Percentiles rank a stretch among this genome's conserved stretches.
These are phyloP conservation scores for Fusarium sp. DNA, from an alignment of 2,329 filamentous ascomycete species.

Conservation along the genomic window DNA sequence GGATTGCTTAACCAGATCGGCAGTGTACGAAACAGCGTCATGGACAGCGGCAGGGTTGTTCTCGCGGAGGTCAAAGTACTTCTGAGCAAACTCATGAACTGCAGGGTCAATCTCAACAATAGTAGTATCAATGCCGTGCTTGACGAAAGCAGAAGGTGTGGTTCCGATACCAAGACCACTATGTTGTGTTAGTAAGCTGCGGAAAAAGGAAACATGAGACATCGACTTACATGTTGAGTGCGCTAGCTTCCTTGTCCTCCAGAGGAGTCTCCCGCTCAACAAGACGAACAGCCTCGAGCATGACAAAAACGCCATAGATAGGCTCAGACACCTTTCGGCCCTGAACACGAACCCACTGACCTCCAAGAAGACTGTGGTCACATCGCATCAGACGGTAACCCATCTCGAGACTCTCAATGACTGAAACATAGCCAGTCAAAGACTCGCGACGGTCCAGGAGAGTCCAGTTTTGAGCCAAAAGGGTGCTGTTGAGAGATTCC, in stretches of 20 bases:
- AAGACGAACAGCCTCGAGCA: constrained; percentile 91
- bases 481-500: constrained; percentile 71
- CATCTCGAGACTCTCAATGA: constrained; percentile 78
- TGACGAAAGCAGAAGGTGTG: constrained; percentile 85
- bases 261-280: constrained; percentile 69
- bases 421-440: constrained; percentile 90
- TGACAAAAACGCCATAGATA: constrained; percentile 95
- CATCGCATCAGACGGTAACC: constrained; percentile 88
- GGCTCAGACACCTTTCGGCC: constrained; percentile 77
- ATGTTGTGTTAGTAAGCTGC: constrained; percentile 14
- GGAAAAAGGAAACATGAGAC: neutral
- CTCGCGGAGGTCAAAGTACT: constrained; percentile 83
- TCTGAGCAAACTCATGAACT: constrained; percentile 83
- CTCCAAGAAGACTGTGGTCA: constrained; percentile 93
- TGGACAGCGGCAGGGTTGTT: constrained; percentile 85
- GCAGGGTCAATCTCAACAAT: constrained; percentile 94
- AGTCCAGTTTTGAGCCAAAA: constrained; percentile 75
- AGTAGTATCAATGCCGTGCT: constrained; percentile 91
- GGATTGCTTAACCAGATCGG: constrained; percentile 56
- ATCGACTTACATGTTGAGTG: constrained; percentile 81
- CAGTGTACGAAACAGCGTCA: constrained; percentile 81
- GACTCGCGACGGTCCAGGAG: constrained; percentile 87
- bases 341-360: constrained; percentile 79
- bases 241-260: constrained; percentile 76
- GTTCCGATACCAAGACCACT: constrained; percentile 94